Base-by-base conservation (phyloP, 495 filamentous ascomycete species). In the Polyplosphaeria fusca region DNA sequence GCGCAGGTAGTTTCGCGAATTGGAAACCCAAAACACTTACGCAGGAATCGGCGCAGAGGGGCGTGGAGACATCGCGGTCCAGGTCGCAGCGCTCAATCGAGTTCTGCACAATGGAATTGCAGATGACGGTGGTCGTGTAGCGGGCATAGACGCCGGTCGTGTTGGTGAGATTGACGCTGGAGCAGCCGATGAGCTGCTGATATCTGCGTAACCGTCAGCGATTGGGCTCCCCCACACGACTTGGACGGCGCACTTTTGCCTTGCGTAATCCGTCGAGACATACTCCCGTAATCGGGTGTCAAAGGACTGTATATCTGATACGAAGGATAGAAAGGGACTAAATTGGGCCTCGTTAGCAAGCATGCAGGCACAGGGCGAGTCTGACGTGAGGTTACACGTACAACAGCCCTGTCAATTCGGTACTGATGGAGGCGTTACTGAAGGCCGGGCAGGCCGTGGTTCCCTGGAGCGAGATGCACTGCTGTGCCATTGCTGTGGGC, bases 31-130 rank as follows among this genome's bases (percentile, higher is more conserved):
- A 47, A 45, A 65, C 28, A 77, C 86, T 69, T 74, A 93, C 90
- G 73, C 94, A 99, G 66, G 89, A 80, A 45, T 91, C 86, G 25
- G 92, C 92, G 73, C 94, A 99, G 26, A 97, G 76, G 3, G 94
- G 93, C 40, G 77, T 73, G 4, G 87, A 83, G 26, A 86, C 71
- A 42, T 76, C 70, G 4, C 73, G 67, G 1, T 85, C 80, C 28
- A 95, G 73, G 14, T 74, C 68, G 71, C 94, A 97, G 30, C 77
- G 70, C n/a, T 67, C 56, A 61, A 85, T 84, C 22, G 94, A 99
- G 67, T 89, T 90, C 71, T 97, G 94, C 50, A 99, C 81, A 69
- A 99, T 87, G 56, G 87, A 82, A 78, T 91, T 97, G 80, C 94
- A 99, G 60, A 99, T 80, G 68, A 91, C 83, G 63, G 88, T 92